Conservation (phyloP, 495 filamentous ascomycete species). For the Penicillium mononematosum region DNA sequence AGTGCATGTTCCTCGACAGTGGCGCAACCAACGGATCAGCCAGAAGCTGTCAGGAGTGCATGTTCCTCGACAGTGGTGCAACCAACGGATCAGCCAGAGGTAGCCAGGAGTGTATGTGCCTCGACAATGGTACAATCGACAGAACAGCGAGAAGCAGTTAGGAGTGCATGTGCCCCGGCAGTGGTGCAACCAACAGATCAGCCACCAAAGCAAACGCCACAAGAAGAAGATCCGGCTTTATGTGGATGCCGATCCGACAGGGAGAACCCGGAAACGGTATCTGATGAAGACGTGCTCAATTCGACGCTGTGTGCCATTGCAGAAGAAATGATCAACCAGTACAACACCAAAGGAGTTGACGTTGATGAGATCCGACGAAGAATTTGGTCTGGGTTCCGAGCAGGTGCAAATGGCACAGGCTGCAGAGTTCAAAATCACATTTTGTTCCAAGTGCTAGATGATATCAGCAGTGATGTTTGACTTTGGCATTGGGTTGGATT, state of each 20-base stretch:
- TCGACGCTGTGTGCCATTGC: constrained; percentile 46
- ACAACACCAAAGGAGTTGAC: constrained; percentile 41
- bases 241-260: constrained; percentile 30
- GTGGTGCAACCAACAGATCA: not conserved
- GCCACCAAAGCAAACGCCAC: not conserved
- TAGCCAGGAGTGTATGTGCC: not conserved
- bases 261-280: constrained; percentile 17
- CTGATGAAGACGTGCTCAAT: constrained; percentile 33
- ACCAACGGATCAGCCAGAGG: not conserved
- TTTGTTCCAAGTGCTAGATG: constrained; percentile 46
- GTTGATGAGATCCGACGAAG: constrained; percentile 35
- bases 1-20: not conserved
- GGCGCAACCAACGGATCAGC: not conserved
- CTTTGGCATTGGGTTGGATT: constrained; percentile 1
- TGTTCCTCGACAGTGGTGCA: not conserved
- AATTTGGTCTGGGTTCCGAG: constrained; percentile 40
- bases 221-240: constrained; percentile 19
- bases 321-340: constrained; percentile 40
- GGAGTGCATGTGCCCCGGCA: not conserved
- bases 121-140: not conserved
- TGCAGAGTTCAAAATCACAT: constrained; percentile 46
- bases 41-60: not conserved
- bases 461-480: constrained; percentile 40
- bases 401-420: constrained; percentile 33
- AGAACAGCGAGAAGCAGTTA: not conserved